A percentile compares a stretch with the other conserved stretches of the same genome.
These are phyloP conservation scores for Fusarium fracticaudum DNA, from an alignment of 2,329 filamentous ascomycete genomes.

Conservation along the genomic window DNA sequence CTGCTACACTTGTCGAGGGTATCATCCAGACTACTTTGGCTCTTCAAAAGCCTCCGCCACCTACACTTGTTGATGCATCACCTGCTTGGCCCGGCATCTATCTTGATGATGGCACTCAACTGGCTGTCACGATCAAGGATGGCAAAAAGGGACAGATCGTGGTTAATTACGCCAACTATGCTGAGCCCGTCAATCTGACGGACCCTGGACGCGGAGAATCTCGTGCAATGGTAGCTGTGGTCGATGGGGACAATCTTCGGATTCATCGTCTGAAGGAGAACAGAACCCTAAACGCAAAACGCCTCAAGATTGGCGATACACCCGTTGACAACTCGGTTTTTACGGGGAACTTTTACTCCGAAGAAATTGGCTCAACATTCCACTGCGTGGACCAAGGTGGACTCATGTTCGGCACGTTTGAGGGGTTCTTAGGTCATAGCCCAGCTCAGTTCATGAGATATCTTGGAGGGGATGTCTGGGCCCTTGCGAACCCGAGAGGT, in stretches of 20 bases:
- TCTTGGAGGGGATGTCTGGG: constrained; percentile 19
- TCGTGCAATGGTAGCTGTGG: constrained; percentile 5
- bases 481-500: constrained; percentile 19
- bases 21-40: constrained; percentile 7
- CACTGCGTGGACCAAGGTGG: constrained; percentile 24
- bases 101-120: constrained; percentile 22
- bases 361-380: constrained; percentile 20
- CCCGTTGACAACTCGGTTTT: neutral
- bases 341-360: constrained; percentile 22
- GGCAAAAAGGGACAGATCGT: constrained; percentile 10
- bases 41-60: constrained; percentile 10
- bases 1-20: constrained; percentile 4
- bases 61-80: constrained; percentile 1
- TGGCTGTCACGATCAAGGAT: constrained; percentile 15
- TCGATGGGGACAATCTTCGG: constrained; percentile 6
- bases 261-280: constrained; percentile 26
- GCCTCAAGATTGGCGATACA: neutral
- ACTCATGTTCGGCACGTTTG: constrained; percentile 25
- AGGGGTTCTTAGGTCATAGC: constrained; percentile 22
- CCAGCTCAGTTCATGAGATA: constrained; percentile 25
- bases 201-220: constrained; percentile 17
- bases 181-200: constrained; percentile 18
- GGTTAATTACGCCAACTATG: constrained; percentile 24
- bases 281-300: constrained; percentile 9
- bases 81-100: constrained; percentile 15